Conservation (phyloP, 345 rosid genomes). For the Eucalyptus tenuipes region DNA sequence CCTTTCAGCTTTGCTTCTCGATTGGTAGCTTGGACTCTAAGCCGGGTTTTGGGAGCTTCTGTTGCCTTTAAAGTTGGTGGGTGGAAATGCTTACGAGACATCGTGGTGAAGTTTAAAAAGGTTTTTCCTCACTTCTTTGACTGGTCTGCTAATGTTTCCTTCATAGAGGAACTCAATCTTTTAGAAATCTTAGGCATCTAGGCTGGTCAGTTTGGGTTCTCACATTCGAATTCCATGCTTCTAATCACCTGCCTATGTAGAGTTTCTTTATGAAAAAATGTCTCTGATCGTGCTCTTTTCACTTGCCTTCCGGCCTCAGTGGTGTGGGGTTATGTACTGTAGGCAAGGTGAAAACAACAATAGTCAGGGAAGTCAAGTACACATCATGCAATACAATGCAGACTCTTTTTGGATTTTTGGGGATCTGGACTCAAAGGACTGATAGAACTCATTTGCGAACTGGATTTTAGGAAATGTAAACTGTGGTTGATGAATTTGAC, state of each 20-base stretch:
- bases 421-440: background rate
- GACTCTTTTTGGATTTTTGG: background rate
- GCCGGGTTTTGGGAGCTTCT: constrained; percentile 68
- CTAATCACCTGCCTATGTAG: background rate
- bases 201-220: background rate
- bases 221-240: background rate
- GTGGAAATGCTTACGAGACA: constrained; percentile 85
- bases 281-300: background rate
- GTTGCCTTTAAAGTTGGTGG: constrained; percentile 79
- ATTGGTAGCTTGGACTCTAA: constrained; percentile 70
- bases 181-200: background rate
- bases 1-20: constrained; percentile 55
- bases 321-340: background rate
- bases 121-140: constrained; percentile 13
- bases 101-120: constrained; percentile 80
- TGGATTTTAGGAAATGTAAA: background rate
- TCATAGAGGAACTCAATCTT: background rate
- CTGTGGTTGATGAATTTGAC: background rate
- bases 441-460: background rate
- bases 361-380: background rate
- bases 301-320: background rate
- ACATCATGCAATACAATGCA: background rate
- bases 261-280: background rate
- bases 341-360: background rate
- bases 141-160: background rate